phyloP scores from a whole-genome alignment of 176 grass and related monocot species.

The Elymus sibiricus region DNA sequence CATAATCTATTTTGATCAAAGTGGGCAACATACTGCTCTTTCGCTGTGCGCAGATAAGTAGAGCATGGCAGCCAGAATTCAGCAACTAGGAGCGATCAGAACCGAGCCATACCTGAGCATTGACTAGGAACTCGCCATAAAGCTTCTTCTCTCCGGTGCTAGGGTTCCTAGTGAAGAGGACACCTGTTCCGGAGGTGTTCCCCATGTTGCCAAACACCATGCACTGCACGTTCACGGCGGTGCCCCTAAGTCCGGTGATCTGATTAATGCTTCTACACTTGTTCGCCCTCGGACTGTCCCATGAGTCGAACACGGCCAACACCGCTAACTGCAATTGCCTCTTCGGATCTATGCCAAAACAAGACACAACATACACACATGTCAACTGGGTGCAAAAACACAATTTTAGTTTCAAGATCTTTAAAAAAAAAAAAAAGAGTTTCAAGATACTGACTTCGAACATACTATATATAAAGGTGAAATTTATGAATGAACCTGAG shows the following conservation, averaged over 20 bases:
- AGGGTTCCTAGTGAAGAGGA: slow-evolving; percentile 92
- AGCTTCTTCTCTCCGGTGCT: slow-evolving; percentile 98
- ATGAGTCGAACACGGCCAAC: slow-evolving; percentile 82
- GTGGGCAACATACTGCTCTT: neutral
- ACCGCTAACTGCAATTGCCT: slow-evolving; percentile 70
- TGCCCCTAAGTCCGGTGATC: slow-evolving; percentile 79
- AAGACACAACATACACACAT: neutral
- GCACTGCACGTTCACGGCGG: slow-evolving; percentile 91
- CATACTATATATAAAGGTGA: neutral
- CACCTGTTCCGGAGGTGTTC: slow-evolving; percentile 87
- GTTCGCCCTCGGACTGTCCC: slow-evolving; percentile 86
- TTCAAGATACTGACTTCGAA: neutral
- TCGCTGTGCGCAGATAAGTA: neutral
- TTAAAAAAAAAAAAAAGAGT: too few relatives aligned
- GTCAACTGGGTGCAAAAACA: slow-evolving; percentile 1
- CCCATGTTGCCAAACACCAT: slow-evolving; percentile 99
- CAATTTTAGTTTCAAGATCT: neutral
- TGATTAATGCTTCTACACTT: slow-evolving; percentile 96
- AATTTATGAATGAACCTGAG: slow-evolving; percentile 35
- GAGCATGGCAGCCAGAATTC: neutral
- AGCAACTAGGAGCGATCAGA: neutral
- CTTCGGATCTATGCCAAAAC: slow-evolving; percentile 55
- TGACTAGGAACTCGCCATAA: slow-evolving; percentile 91
- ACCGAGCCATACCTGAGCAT: slow-evolving; percentile 59
- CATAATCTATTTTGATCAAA: neutral